Percentiles rank a stretch among this genome's conserved stretches.
Conservation (phyloP, 2,329 filamentous ascomycete species). For the Cladophialophora yegresii region DNA sequence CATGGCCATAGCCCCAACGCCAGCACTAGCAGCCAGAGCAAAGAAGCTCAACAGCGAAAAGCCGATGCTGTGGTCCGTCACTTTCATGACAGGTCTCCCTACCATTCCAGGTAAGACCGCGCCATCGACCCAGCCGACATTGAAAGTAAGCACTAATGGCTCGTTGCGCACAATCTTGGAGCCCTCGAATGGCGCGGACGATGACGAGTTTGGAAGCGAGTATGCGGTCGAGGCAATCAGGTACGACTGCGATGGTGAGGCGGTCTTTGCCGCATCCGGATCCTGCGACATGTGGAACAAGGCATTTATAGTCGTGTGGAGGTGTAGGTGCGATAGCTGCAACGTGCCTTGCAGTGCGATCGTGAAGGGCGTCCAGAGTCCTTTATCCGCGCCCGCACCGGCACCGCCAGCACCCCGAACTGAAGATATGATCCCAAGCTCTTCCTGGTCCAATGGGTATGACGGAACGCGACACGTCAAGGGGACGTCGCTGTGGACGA, state of each 20-base stretch:
- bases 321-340: constrained; percentile 84
- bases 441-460: constrained; percentile 58
- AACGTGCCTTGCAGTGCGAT: constrained; percentile 88
- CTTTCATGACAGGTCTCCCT: constrained; percentile 31
- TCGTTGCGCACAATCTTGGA: constrained; percentile 82
- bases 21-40: constrained; percentile 35
- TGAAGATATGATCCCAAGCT: constrained; percentile 29
- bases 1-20: constrained; percentile 36
- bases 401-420: constrained; percentile 28
- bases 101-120: constrained; percentile 38
- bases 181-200: constrained; percentile 53
- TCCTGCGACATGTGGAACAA: constrained; percentile 64
- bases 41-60: constrained; percentile 37
- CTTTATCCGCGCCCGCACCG: constrained; percentile 40
- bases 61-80: constrained; percentile 36
- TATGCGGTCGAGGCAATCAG: constrained; percentile 88
- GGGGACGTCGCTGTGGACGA: constrained; percentile 94
- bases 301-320: constrained; percentile 86
- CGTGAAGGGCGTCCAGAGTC: constrained; percentile 74
- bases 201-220: constrained; percentile 60
- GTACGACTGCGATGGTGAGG: constrained; percentile 65
- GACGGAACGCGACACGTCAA: constrained; percentile 86
- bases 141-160: constrained; percentile 73
- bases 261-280: constrained; percentile 39
- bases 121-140: constrained; percentile 70